Evolutionary conservation across 164 flowering plant genomes (phyloP).

Genomic region (Magnolia changhungtana): DNA sequence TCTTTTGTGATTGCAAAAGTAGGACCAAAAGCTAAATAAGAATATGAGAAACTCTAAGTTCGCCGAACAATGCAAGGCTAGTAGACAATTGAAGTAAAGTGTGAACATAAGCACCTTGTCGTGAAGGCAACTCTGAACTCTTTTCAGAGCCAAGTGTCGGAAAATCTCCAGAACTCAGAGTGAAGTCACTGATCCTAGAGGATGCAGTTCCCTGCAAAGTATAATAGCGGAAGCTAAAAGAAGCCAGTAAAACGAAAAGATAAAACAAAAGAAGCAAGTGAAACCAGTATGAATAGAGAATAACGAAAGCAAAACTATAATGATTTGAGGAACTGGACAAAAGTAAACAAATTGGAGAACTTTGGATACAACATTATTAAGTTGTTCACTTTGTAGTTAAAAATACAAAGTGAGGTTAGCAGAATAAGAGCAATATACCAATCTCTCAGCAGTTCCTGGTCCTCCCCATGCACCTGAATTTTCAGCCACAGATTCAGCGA

Average conservation of each 20-base stretch:
- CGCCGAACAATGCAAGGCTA: conserved; percentile 1
- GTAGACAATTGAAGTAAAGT: not conserved
- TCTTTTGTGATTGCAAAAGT: not conserved
- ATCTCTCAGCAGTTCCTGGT: conserved; percentile 48
- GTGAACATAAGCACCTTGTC: conserved; percentile 25
- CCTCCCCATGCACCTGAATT: conserved; percentile 64
- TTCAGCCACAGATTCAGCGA: conserved; percentile 74
- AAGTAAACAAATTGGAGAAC: not conserved
- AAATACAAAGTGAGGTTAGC: not conserved
- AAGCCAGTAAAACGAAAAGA: not conserved
- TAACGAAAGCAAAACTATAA: not conserved
- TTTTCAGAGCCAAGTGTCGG: conserved; percentile 83
- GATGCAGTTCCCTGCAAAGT: conserved; percentile 49
- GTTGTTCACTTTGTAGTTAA: not conserved
- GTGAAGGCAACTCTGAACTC: conserved; percentile 40
- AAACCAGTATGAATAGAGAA: not conserved
- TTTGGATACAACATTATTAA: not conserved
- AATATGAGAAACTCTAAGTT: not conserved
- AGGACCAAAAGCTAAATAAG: no score
- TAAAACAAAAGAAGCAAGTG: not conserved
- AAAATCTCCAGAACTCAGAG: conserved; percentile 84
- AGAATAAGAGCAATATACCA: conserved; percentile 38
- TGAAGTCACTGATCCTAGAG: conserved; percentile 52
- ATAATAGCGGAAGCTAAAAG: not conserved
- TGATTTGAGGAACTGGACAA: not conserved